These are phyloP conservation scores for Blastobotrys attinorum DNA, from an alignment of 805 yeast genomes.

Conservation along the genomic window DNA sequence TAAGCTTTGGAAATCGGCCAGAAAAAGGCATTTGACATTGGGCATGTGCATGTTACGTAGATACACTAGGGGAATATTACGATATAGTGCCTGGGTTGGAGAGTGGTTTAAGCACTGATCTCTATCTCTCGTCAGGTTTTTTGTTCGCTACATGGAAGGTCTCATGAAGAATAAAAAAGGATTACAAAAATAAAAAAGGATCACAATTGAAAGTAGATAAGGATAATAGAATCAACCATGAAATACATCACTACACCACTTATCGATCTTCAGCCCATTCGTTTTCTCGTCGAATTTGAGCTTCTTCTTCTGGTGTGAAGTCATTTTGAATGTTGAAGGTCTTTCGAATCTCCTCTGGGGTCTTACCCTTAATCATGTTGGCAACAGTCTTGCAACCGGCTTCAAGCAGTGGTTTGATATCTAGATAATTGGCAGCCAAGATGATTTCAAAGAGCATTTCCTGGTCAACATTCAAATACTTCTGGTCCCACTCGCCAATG, in stretches of 20 bases:
- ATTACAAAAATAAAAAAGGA: neutral
- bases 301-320: constrained; percentile 42
- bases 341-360: constrained; percentile 39
- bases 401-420: constrained; percentile 37
- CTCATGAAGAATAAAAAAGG: neutral
- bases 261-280: constrained; percentile 40
- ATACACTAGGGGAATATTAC: too few relatives aligned
- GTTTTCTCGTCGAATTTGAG: constrained; percentile 38
- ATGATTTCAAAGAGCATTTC: constrained; percentile 43
- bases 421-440: constrained; percentile 40
- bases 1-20: too few relatives aligned
- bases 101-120: too few relatives aligned
- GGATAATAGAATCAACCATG: too few relatives aligned
- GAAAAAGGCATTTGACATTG: too few relatives aligned
- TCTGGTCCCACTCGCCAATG: constrained; percentile 92
- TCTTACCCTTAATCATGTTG: constrained; percentile 39
- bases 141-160: too few relatives aligned
- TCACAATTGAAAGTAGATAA: too few relatives aligned
- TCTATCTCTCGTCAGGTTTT: too few relatives aligned
- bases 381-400: constrained; percentile 44
- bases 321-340: constrained; percentile 39
- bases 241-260: too few relatives aligned
- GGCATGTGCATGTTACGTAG: too few relatives aligned
- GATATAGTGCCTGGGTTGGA: too few relatives aligned
- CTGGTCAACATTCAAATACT: constrained; percentile 86